Conservation (phyloP, 495 filamentous ascomycete genomes). For the Hapsidospora chrysogenum region DNA sequence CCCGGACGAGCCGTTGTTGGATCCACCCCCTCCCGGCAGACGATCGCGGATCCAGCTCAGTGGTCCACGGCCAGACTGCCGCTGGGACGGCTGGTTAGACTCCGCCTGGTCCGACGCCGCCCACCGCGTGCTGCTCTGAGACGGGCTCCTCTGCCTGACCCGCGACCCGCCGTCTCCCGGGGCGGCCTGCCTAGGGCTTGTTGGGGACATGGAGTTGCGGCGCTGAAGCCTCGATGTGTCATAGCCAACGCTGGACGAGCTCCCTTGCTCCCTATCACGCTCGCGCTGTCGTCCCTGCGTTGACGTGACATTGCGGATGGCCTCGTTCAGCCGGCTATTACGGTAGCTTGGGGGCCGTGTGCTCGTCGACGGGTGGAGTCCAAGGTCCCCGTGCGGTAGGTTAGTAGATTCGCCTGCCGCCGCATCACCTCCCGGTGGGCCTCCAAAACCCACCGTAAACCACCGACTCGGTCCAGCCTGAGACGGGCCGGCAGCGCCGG, state of each 20-base stretch:
- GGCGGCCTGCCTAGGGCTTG: conserved; percentile 6
- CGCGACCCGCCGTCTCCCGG: conserved; percentile 6
- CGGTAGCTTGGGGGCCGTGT: background rate
- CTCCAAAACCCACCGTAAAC: too few relatives aligned
- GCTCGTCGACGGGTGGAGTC: too few relatives aligned
- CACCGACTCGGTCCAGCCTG: too few relatives aligned
- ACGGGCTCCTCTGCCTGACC: conserved; percentile 11
- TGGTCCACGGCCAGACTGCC: conserved; percentile 9
- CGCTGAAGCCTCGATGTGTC: conserved; percentile 1
- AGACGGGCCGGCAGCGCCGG: too few relatives aligned
- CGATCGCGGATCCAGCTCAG: conserved; percentile 21
- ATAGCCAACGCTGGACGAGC: background rate
- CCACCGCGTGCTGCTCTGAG: conserved; percentile 8
- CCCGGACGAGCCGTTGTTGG: background rate
- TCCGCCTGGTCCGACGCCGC: conserved; percentile 8
- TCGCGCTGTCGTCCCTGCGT: background rate
- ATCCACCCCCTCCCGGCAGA: conserved; percentile 11
- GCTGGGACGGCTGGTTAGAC: background rate
- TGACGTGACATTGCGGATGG: background rate
- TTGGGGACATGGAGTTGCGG: conserved; percentile 6
- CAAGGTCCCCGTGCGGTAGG: too few relatives aligned
- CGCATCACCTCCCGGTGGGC: too few relatives aligned
- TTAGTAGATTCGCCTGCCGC: too few relatives aligned
- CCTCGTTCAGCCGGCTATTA: conserved; percentile 2
- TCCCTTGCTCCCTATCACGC: background rate